These are phyloP conservation scores for Quercus engelmannii DNA, from an alignment of 306 rosid genomes.

Conservation along the genomic window DNA sequence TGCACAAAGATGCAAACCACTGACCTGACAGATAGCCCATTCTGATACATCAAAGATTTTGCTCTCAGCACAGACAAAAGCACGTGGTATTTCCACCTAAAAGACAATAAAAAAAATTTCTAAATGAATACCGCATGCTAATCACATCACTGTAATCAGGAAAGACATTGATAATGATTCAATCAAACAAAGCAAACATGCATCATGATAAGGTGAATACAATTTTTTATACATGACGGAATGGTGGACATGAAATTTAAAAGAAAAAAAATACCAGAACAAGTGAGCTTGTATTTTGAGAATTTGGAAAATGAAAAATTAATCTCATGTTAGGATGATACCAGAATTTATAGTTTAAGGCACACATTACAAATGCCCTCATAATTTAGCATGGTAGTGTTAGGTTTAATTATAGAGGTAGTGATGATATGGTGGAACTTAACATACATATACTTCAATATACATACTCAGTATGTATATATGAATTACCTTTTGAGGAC, in stretches of 20 bases:
- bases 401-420: too few species aligned
- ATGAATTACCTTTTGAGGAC: slow-evolving; percentile 68
- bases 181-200: neutral
- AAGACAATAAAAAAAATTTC: slow-evolving; percentile 13
- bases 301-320: neutral
- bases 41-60: slow-evolving; percentile 96
- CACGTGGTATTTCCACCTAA: slow-evolving; percentile 82
- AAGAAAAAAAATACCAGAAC: neutral
- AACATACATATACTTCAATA: neutral
- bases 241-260: too few species aligned
- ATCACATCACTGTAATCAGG: neutral
- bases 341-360: neutral
- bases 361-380: too few species aligned
- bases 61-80: slow-evolving; percentile 98
- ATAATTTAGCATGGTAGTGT: too few species aligned
- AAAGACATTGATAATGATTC: neutral
- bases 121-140: neutral
- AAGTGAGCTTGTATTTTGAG: neutral
- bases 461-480: neutral
- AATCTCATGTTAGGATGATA: neutral
- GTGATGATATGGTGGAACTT: too few species aligned
- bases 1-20: slow-evolving; percentile 13
- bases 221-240: neutral
- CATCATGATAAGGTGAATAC: neutral
- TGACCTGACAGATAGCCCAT: slow-evolving; percentile 99